Base-by-base conservation (phyloP, 164 flowering plant genomes). In the Pachysandra terminalis region DNA sequence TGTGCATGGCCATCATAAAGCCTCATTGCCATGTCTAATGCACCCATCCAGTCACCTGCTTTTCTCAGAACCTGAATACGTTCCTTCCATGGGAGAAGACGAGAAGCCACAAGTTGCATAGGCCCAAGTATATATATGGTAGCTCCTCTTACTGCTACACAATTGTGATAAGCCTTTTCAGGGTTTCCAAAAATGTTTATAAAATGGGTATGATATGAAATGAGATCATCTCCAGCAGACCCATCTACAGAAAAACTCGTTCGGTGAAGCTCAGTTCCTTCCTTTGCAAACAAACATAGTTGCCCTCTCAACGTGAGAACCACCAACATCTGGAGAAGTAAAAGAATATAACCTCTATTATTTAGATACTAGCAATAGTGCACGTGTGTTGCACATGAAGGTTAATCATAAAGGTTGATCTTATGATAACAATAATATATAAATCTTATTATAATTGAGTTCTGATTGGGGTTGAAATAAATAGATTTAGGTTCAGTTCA, bases 41-140 rank as follows among this genome's bases (percentile, higher is more conserved):
- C 94, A 80, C 99, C 97, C 97, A 89, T 92, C 99, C 99, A 95
- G 73, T 95, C 99, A 78, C 99, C 99, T 55, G 96, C 96, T 80
- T 75, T 92, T 52, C 87, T 80, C 75, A 95, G 72, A 77, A 90
- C 99, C 79, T 89, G 92, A 75, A 95, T 88, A 5, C 97, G 79
- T 68, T 95, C 99, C 77, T 88, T 92, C 99, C 99, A 95, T 19
- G 98, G 92, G 58, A 95, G 97, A 80, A 95, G 91, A 13, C 99
- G 96, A 64, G 89, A 89, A 79, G 86, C 83, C 63, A 83, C 78
- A 70, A 95, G 91, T 75, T 87, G 90, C 66, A 56, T 67, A 19
- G 92, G 86, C 23, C 96, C 96, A 68, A 95, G 90, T 55, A 92
- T 63, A 74, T 92, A 95, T 56, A 95, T 64, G 59, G 85, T 85